Evolutionary conservation across 805 yeast genomes (phyloP).

Genomic region (Ascoidea asiatica): DNA sequence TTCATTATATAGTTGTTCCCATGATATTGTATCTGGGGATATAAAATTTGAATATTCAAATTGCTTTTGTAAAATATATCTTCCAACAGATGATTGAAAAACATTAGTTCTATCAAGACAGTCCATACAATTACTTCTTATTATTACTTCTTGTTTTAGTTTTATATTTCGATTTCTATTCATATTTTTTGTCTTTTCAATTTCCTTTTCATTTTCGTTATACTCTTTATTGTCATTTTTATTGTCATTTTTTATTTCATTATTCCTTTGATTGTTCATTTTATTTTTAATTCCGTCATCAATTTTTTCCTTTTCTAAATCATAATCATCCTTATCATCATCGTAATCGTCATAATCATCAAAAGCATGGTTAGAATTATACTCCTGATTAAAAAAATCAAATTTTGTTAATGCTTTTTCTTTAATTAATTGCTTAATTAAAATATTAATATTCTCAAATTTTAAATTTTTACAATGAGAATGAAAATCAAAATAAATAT

Average conservation of each 20-base stretch:
- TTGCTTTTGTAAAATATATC: slow-evolving; percentile 73
- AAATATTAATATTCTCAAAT: slow-evolving; percentile 77
- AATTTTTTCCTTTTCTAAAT: slow-evolving; percentile 15
- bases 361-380: background rate
- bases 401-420: slow-evolving; percentile 48
- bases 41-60: slow-evolving; percentile 45
- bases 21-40: slow-evolving; percentile 43
- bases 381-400: slow-evolving; percentile 43
- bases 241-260: no score
- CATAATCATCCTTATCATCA: background rate
- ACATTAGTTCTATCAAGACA: slow-evolving; percentile 94
- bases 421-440: slow-evolving; percentile 51
- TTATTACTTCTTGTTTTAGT: slow-evolving; percentile 48
- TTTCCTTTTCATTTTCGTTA: background rate
- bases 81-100: slow-evolving; percentile 77
- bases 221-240: no score
- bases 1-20: slow-evolving; percentile 27
- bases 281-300: slow-evolving; percentile 15
- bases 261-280: no score
- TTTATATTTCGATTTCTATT: no score
- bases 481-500: slow-evolving; percentile 92
- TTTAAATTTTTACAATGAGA: slow-evolving; percentile 91
- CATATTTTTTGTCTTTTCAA: slow-evolving; percentile 17
- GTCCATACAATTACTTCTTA: slow-evolving; percentile 95
- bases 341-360: background rate